Evolutionary conservation across 2,329 filamentous ascomycete species (phyloP).

Genomic region (Phaeophleospora eucalypticola): DNA sequence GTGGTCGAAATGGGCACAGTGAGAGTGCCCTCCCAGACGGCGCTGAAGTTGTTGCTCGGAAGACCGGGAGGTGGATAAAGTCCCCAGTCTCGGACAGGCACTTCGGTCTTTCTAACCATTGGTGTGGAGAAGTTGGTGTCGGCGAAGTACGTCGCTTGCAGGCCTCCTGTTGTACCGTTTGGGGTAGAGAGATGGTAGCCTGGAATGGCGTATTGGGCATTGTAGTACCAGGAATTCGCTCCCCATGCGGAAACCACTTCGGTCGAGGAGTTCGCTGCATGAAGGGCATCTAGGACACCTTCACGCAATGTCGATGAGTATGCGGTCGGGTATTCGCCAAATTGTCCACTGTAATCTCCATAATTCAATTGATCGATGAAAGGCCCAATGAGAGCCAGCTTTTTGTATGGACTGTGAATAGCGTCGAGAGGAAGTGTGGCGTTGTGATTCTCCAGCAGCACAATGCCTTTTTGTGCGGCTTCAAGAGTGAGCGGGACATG

Average conservation of each 20-base stretch:
- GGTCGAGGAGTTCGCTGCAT: conserved; percentile 2
- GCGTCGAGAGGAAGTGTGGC: conserved; percentile 7
- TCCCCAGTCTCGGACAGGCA: conserved; percentile 14
- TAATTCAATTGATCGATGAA: conserved; percentile 14
- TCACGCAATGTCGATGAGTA: conserved; percentile 14
- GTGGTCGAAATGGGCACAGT: conserved; percentile 11
- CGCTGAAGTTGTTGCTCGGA: conserved; percentile 18
- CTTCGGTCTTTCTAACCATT: conserved; percentile 7
- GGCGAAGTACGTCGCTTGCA: conserved; percentile 16
- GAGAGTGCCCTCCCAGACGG: conserved; percentile 15
- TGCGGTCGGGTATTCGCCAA: conserved; percentile 13
- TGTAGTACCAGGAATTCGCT: conserved; percentile 16
- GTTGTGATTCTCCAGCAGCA: conserved; percentile 15
- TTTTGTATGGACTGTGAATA: background rate
- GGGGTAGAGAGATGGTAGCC: conserved; percentile 15
- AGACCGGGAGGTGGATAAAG: conserved; percentile 17
- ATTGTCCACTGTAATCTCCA: conserved; percentile 19
- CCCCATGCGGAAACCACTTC: conserved; percentile 14
- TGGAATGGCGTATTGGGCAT: conserved; percentile 14
- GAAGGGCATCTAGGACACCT: conserved; percentile 8
- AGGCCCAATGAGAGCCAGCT: conserved; percentile 15
- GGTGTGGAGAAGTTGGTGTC: conserved; percentile 13
- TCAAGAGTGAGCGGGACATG: conserved; percentile 13
- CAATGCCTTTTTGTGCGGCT: conserved; percentile 14
- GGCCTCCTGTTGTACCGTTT: conserved; percentile 9